Conservation (phyloP, 345 rosid genomes). For the Garcia nutans region DNA sequence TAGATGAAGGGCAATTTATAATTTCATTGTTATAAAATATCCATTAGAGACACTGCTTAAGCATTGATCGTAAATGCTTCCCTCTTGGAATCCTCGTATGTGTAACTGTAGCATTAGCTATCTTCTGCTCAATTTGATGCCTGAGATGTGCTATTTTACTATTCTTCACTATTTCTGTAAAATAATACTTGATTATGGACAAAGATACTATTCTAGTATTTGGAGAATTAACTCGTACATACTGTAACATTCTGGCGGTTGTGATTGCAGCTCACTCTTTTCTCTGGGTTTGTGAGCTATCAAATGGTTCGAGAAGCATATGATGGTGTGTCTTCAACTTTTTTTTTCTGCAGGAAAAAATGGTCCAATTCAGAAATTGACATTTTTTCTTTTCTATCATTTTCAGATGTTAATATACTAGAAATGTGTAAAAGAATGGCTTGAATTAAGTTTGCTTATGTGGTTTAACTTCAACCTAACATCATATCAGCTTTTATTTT, state of each 20-base stretch:
- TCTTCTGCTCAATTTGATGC: background rate
- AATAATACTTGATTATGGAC: background rate
- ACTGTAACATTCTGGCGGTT: conserved; percentile 25
- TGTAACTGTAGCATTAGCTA: background rate
- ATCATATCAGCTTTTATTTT: background rate
- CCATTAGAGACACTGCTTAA: background rate
- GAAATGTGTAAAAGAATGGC: background rate
- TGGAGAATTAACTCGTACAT: background rate
- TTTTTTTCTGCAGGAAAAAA: background rate
- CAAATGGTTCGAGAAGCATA: conserved; percentile 99
- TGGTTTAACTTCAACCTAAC: background rate
- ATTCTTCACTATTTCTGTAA: background rate
- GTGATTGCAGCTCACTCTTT: conserved; percentile 83
- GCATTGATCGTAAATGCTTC: background rate
- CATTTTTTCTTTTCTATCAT: background rate
- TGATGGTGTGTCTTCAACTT: conserved; percentile 56
- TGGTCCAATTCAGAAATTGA: background rate
- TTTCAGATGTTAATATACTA: background rate
- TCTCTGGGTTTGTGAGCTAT: conserved; percentile 98
- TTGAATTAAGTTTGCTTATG: background rate
- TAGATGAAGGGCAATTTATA: background rate
- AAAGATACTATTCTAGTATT: background rate
- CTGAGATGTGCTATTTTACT: background rate
- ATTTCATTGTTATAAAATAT: background rate
- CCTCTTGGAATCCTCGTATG: background rate